Percentiles rank a stretch among this genome's conserved stretches.
phyloP scores from a whole-genome alignment of 2,329 filamentous ascomycete genomes.

The Amesomyces nigricolor region DNA sequence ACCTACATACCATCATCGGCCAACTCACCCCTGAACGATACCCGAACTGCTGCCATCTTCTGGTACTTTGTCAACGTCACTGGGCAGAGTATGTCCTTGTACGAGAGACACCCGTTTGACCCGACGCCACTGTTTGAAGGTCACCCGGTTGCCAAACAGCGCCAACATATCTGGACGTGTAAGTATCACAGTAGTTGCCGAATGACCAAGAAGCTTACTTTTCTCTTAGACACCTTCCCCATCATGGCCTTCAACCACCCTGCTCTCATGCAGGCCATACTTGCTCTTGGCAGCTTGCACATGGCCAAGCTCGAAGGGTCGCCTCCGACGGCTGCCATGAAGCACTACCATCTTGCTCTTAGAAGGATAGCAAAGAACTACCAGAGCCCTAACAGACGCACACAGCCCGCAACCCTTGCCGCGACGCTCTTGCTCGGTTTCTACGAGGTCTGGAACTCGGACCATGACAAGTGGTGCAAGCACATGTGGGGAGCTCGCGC shows the following conservation, averaged over 20 bases:
- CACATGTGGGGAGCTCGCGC: conserved; percentile 81
- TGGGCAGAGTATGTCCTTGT: conserved; percentile 78
- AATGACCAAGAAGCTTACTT: conserved; percentile 1
- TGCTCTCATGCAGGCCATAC: conserved; percentile 83
- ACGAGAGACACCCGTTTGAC: conserved; percentile 75
- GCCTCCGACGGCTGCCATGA: conserved; percentile 73
- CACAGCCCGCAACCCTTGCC: conserved; percentile 76
- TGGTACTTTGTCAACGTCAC: conserved; percentile 89
- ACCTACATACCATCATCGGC: conserved; percentile 61
- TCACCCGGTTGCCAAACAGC: conserved; percentile 53
- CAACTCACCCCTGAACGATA: conserved; percentile 71
- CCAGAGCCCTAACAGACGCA: conserved; percentile 59
- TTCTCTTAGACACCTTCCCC: conserved; percentile 65
- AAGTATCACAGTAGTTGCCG: conserved; percentile 28
- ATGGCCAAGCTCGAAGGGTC: conserved; percentile 74
- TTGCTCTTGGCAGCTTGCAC: conserved; percentile 80
- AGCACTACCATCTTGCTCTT: conserved; percentile 85
- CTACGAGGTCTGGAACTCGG: conserved; percentile 91
- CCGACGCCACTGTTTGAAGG: conserved; percentile 61
- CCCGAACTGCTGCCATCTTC: conserved; percentile 75
- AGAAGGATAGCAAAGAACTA: conserved; percentile 73
- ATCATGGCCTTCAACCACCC: conserved; percentile 77
- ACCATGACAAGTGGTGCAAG: conserved; percentile 93
- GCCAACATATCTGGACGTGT: conserved; percentile 62
- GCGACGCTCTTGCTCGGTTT: conserved; percentile 81